Conservation (phyloP, 2,329 filamentous ascomycete species). For the Epichloe scottii region DNA sequence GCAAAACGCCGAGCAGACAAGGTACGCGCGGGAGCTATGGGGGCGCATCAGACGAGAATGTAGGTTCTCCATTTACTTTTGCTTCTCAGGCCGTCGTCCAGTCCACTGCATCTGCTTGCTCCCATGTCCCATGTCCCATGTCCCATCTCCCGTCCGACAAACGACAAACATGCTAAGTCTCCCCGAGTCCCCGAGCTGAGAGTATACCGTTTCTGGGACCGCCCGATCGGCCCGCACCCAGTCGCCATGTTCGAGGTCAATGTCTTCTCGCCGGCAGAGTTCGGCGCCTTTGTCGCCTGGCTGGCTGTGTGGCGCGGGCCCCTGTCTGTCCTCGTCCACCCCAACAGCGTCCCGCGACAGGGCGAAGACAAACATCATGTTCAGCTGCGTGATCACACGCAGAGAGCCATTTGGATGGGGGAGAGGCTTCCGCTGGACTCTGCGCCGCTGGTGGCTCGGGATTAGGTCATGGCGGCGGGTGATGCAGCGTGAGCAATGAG, state of each 20-base stretch:
- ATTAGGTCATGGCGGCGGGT: background rate
- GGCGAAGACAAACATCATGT: slow-evolving; percentile 17
- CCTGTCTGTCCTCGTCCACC: slow-evolving; percentile 67
- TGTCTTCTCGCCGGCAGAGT: slow-evolving; percentile 71
- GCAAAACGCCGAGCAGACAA: slow-evolving; percentile 45
- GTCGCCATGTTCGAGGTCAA: slow-evolving; percentile 91
- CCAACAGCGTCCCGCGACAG: slow-evolving; percentile 52
- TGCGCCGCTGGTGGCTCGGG: background rate
- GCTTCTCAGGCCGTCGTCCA: background rate
- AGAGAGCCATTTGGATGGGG: slow-evolving; percentile 64
- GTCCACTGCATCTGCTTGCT: too few relatives aligned
- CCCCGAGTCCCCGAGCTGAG: slow-evolving; percentile 65
- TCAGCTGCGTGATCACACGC: slow-evolving; percentile 46
- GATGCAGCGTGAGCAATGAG: too few relatives aligned
- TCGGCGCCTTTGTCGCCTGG: slow-evolving; percentile 83
- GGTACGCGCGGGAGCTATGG: slow-evolving; percentile 62
- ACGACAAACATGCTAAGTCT: background rate
- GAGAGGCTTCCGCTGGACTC: slow-evolving; percentile 48
- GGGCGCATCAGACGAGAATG: slow-evolving; percentile 71
- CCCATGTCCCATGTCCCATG: too few relatives aligned
- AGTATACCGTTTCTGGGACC: slow-evolving; percentile 67
- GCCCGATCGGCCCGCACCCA: slow-evolving; percentile 69
- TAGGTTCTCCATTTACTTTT: slow-evolving; percentile 23
- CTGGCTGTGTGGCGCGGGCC: slow-evolving; percentile 70
- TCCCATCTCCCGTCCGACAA: too few relatives aligned